These are phyloP conservation scores for Begonia fuchsioides DNA, from an alignment of 306 rosid genomes.

Conservation along the genomic window DNA sequence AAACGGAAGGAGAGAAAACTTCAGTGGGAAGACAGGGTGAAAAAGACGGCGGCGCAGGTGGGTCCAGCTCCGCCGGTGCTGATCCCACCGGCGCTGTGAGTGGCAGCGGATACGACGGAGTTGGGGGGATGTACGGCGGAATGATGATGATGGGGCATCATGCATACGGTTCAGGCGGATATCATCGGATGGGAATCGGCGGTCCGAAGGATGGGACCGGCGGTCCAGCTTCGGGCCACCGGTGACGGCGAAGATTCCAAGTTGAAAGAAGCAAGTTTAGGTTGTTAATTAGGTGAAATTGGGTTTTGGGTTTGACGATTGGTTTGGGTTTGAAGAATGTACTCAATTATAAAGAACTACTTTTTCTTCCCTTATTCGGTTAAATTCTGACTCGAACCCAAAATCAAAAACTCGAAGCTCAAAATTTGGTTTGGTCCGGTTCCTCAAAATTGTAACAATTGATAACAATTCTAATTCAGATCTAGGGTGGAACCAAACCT, in stretches of 20 bases:
- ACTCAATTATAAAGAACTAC: no score
- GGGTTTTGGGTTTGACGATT: no score
- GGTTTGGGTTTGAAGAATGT: no score
- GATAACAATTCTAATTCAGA: no score
- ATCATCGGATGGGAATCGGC: slow-evolving; percentile 18
- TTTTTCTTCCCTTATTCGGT: no score
- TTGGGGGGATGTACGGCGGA: slow-evolving; percentile 40
- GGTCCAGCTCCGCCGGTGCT: slow-evolving; percentile 10
- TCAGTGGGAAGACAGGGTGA: slow-evolving; percentile 24
- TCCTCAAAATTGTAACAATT: no score
- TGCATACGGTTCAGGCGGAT: slow-evolving; percentile 36
- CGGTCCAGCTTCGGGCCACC: slow-evolving; percentile 7
- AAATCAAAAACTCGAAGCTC: no score
- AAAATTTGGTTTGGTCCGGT: no score
- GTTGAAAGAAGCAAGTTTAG: no score
- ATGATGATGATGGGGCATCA: slow-evolving; percentile 34
- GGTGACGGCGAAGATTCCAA: slow-evolving; percentile 5
- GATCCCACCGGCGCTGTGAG: slow-evolving; percentile 18
- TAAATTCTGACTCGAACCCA: no score
- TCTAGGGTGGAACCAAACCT: no score
- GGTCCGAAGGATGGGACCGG: slow-evolving; percentile 12
- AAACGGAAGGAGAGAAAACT: slow-evolving; percentile 50
- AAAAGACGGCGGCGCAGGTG: slow-evolving; percentile 33
- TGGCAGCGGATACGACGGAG: slow-evolving; percentile 29
- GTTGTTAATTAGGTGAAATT: no score